These are phyloP conservation scores for Wallacemonas sp. DNA, from an alignment of 208 protist species.

Conservation along the genomic window DNA sequence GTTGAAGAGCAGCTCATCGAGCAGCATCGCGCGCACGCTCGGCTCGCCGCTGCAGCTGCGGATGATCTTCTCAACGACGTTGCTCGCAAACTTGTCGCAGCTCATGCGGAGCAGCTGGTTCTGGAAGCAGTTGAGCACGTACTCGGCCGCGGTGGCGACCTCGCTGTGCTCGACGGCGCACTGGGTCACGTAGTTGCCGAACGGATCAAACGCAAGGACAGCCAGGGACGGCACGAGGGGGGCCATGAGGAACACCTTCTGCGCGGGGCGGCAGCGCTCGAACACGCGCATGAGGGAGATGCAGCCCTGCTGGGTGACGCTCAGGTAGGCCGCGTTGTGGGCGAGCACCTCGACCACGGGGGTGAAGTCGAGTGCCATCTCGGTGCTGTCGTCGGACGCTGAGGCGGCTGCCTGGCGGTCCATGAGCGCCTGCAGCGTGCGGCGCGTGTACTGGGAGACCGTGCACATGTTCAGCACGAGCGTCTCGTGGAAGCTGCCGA, in stretches of 20 bases:
- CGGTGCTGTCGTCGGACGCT: not conserved
- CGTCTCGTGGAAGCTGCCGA: slow-evolving; percentile 66
- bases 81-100: slow-evolving; percentile 84
- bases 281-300: slow-evolving; percentile 88
- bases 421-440: slow-evolving; percentile 74
- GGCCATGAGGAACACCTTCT: slow-evolving; percentile 63
- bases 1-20: slow-evolving; percentile 87
- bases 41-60: slow-evolving; percentile 62
- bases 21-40: slow-evolving; percentile 57
- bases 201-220: slow-evolving; percentile 74
- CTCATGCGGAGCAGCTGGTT: slow-evolving; percentile 74
- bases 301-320: slow-evolving; percentile 87
- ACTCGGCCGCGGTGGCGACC: slow-evolving; percentile 54
- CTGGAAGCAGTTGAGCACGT: slow-evolving; percentile 55
- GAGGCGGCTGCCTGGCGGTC: slow-evolving; percentile 33
- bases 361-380: slow-evolving; percentile 46
- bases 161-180: slow-evolving; percentile 80
- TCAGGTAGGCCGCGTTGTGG: slow-evolving; percentile 72
- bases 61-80: slow-evolving; percentile 86
- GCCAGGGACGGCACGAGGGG: slow-evolving; percentile 66
- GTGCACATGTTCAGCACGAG: slow-evolving; percentile 82
- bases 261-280: slow-evolving; percentile 56
- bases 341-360: slow-evolving; percentile 64
- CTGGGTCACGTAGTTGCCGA: slow-evolving; percentile 92
- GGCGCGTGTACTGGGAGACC: slow-evolving; percentile 77